Percentiles rank a stretch among this genome's conserved stretches.
Conservation (phyloP, 768 basidiomycete species). For the Lactarius deliciosus region DNA sequence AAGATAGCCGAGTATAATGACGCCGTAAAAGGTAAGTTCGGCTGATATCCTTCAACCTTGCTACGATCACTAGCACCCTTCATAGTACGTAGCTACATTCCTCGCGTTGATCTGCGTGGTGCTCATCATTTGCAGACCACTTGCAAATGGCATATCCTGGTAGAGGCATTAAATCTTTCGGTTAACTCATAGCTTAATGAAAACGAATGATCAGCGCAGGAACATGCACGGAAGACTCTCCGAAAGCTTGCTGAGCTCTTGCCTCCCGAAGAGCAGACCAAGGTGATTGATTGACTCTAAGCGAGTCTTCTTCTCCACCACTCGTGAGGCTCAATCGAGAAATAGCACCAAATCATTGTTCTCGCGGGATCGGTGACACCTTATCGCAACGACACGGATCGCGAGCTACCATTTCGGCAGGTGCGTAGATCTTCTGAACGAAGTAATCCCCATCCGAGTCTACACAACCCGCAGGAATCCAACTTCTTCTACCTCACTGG, state of each 20-base stretch:
- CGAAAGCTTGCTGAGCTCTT: constrained; percentile 50
- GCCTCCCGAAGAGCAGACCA: constrained; percentile 48
- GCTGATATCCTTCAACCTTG: neutral
- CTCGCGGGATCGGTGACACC: constrained; percentile 62
- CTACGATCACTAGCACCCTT: neutral
- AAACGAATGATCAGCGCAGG: constrained; percentile 40
- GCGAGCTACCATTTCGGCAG: constrained; percentile 68
- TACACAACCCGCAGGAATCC: constrained; percentile 50
- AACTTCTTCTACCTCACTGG: constrained; percentile 90
- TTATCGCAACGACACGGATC: constrained; percentile 81
- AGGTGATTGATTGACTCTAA: constrained; percentile 44
- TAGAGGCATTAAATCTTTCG: neutral
- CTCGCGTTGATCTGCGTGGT: neutral
- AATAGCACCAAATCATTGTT: constrained; percentile 66
- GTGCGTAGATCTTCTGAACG: constrained; percentile 32
- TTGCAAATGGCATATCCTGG: constrained; percentile 13
- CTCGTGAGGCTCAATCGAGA: neutral
- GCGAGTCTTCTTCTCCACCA: neutral
- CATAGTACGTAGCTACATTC: neutral
- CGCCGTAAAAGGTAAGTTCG: neutral
- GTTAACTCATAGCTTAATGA: neutral
- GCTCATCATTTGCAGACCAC: neutral
- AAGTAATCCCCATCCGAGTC: constrained; percentile 27
- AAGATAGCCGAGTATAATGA: too few relatives aligned
- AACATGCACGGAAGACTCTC: constrained; percentile 56